Evolutionary conservation across 768 basidiomycete species (phyloP).

Genomic region (Phaffia australis): DNA sequence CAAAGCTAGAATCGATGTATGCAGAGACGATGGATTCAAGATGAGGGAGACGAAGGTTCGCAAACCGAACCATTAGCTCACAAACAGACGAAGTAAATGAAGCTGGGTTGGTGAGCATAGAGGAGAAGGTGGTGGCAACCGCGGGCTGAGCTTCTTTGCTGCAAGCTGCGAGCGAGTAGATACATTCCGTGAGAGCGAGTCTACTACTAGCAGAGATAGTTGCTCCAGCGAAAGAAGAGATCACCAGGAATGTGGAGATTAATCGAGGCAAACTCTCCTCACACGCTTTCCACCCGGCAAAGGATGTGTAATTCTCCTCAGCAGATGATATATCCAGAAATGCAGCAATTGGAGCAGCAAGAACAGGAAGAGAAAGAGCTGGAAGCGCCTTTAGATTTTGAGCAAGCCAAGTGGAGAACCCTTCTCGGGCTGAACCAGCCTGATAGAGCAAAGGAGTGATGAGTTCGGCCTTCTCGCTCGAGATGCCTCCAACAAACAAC

Average conservation of each 20-base stretch:
- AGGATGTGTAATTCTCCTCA: neutral
- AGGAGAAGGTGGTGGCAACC: neutral
- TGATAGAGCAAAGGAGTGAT: slow-evolving; percentile 19
- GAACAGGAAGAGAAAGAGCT: slow-evolving; percentile 4
- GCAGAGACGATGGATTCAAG: neutral
- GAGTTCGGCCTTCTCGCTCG: slow-evolving; percentile 17
- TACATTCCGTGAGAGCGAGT: neutral
- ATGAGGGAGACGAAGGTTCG: neutral
- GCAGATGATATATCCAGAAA: slow-evolving; percentile 18
- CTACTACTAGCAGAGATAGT: slow-evolving; percentile 5
- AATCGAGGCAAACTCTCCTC: slow-evolving; percentile 9
- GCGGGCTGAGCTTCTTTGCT: neutral
- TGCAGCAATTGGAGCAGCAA: slow-evolving; percentile 9
- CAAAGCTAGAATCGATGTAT: slow-evolving; percentile 35
- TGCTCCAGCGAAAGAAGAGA: neutral
- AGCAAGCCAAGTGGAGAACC: slow-evolving; percentile 15
- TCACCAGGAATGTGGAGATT: slow-evolving; percentile 10
- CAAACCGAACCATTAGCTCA: neutral
- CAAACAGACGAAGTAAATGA: slow-evolving; percentile 6
- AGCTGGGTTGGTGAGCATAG: slow-evolving; percentile 4
- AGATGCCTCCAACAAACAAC: slow-evolving; percentile 10
- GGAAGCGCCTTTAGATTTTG: slow-evolving; percentile 4
- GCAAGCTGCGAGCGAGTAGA: neutral
- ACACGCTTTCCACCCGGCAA: slow-evolving; percentile 17
- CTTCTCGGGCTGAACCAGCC: slow-evolving; percentile 13